phyloP scores from a whole-genome alignment of 2,329 filamentous ascomycete genomes.

The Colletotrichum tropicicola region DNA sequence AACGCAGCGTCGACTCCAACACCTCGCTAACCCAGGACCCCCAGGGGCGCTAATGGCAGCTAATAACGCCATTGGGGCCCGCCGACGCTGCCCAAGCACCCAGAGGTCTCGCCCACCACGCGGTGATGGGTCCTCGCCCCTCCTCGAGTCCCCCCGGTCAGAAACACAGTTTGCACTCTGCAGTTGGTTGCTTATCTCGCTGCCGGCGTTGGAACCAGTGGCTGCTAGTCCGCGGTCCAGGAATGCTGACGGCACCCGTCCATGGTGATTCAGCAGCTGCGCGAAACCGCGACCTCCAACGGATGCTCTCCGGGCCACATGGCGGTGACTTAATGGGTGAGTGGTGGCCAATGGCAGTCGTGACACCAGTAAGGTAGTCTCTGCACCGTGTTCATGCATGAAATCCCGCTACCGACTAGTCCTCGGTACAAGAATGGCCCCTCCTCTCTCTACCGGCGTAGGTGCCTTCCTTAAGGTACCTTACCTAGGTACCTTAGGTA shows the following conservation, averaged over 20 bases:
- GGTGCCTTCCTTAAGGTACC: neutral
- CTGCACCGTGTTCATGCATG: conserved; percentile 16
- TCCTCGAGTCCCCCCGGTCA: neutral
- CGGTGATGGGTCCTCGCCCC: neutral
- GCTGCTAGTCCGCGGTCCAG: neutral
- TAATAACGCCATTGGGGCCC: conserved; percentile 25
- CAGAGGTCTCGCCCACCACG: conserved; percentile 8
- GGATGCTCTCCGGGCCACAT: conserved; percentile 1
- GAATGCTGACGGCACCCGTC: neutral
- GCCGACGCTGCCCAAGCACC: neutral
- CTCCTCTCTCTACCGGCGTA: neutral
- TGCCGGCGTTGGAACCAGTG: neutral
- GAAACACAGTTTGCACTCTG: conserved; percentile 22
- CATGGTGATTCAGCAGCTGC: neutral
- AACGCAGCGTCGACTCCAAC: conserved; percentile 14
- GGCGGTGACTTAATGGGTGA: neutral
- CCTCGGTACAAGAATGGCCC: conserved; percentile 7
- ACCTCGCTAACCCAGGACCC: conserved; percentile 16
- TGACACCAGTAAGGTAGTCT: too few relatives aligned
- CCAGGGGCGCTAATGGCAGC: conserved; percentile 3
- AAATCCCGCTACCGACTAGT: neutral
- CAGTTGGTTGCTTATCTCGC: neutral
- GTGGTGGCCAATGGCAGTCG: neutral
- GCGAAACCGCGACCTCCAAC: neutral
- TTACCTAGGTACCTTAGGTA: neutral